Base-by-base conservation (phyloP, 352 stramenopile species). In the Pilasporangium apinafurcum region DNA sequence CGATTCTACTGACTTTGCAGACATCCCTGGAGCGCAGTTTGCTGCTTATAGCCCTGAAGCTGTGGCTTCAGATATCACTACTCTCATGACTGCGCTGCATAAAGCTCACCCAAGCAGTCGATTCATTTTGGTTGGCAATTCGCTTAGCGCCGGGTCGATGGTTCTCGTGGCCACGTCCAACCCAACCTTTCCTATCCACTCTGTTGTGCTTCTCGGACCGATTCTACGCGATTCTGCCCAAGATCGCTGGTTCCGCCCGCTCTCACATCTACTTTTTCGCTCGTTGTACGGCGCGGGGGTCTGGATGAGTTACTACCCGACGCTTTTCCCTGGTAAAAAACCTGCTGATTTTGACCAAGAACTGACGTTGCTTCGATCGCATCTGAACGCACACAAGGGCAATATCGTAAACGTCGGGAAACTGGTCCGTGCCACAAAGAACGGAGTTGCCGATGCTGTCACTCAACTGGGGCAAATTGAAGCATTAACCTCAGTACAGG, bases 261-360 rank as follows among this genome's bases (percentile, higher is more conserved):
- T 74, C 10, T 60, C 63, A 13, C 56, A 63, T 21, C 24, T 73
- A 36, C 34, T 73, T 4, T 67, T 73, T 41, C 47, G 48, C 21
- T 25, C 45, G 10, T 29, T 70, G 22, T 74, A 62, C 24, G 63
- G 56, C 21, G 43, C 46, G 6, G 49, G 29, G 5, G 4, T 63
- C 31, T 74, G 59, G 56, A 26, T 51, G n/a, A 33, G 13, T n/a
- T 74, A 70, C 48, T 74, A 74, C 59, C 65, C 57, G 27, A 62
- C 46, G 12, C 52, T 74, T 12, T 74, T 50, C 33, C 54, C 55
- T 4, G 43, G 55, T 4, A 52, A 50, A 35, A 17, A 27, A 4
- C 59, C 55, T 1, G 37, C 42, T 0, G 62, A 72, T 25, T 53
- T 72, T 36, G 48, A 63, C 4, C n/a, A 14, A 0, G 62, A 73